Evolutionary conservation across 345 rosid species (phyloP), one percentile per base, ranked within the genome.

Genomic region (Anacardium occidentale): DNA sequence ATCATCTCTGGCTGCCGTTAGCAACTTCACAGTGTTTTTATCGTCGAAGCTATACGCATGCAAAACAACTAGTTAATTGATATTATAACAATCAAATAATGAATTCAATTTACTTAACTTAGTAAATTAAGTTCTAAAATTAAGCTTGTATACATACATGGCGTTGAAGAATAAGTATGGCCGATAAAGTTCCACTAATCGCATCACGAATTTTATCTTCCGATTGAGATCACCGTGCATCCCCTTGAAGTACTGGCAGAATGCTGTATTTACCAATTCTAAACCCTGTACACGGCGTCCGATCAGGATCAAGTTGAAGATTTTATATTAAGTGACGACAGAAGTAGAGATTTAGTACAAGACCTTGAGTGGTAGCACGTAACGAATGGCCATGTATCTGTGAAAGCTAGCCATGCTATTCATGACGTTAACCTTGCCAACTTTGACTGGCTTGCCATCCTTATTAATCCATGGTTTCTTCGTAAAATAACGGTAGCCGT

Each of bases 81-180:
- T 12, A 7, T 21, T 7, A 22, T 56, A 26, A 10, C 7, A 1
- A 37, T 37, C 42, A 37, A 37, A 3, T 34, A 34, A 34, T 34
- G 37, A 34, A 34, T 2, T 34, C 6, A 34, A 7, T 34, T 34
- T 34, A 34, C 37, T 5, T 34, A n/a, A n/a, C n/a, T n/a, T 34
- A 7, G 37, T 34, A 34, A 7, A 37, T 37, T 6, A 5, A 13
- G 0, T 7, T 13, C 53, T 18, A 50, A 13, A 14, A 50, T 47
- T 3, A 34, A 13, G 29, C 13, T 58, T 9, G 25, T 20, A 14
- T 7, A 86, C 94, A 8, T 90, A 94, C 98, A 89, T 72, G 73
- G 88, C 96, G 47, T 68, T 45, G 84, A 87, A 92, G 85, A 90
- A 89, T 73, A 87, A 84, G 78, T 92, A 94, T 12, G 98, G 96